phyloP scores from a whole-genome alignment of 352 stramenopile genomes.

The Globisporangium splendens region DNA sequence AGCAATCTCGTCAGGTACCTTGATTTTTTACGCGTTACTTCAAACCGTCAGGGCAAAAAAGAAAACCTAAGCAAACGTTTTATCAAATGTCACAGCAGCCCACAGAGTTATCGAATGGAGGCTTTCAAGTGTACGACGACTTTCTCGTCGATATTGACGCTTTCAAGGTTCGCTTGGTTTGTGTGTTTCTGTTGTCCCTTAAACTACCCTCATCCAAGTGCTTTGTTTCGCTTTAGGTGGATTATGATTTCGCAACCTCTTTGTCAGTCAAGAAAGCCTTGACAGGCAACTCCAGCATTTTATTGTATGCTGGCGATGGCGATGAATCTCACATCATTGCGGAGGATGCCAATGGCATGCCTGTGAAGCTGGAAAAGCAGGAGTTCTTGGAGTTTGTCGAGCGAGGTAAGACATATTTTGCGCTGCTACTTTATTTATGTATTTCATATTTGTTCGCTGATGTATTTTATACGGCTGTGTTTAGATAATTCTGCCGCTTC shows the following conservation, averaged over 20 bases:
- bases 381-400: constrained; percentile 27
- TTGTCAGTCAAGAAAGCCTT: constrained; percentile 30
- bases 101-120: constrained; percentile 40
- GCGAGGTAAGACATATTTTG: constrained; percentile 17
- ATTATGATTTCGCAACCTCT: constrained; percentile 28
- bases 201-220: background rate
- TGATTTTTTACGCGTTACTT: background rate
- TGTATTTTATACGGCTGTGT: background rate
- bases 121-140: constrained; percentile 33
- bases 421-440: background rate
- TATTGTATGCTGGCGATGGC: constrained; percentile 41
- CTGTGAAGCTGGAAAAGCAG: constrained; percentile 21
- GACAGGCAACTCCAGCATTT: constrained; percentile 24
- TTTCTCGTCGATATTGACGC: constrained; percentile 35
- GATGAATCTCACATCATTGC: constrained; percentile 28
- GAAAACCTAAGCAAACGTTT: background rate
- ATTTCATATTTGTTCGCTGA: no score
- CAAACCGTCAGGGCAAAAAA: no score
- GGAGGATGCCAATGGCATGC: constrained; percentile 33
- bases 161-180: constrained; percentile 29
- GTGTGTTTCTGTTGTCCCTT: background rate
- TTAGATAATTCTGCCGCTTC: constrained; percentile 3
- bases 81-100: constrained; percentile 6
- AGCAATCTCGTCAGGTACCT: constrained; percentile 3
- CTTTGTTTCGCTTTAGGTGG: constrained; percentile 18